Conservation (phyloP, 805 yeast genomes). For the Maudiozyma barnettii region DNA sequence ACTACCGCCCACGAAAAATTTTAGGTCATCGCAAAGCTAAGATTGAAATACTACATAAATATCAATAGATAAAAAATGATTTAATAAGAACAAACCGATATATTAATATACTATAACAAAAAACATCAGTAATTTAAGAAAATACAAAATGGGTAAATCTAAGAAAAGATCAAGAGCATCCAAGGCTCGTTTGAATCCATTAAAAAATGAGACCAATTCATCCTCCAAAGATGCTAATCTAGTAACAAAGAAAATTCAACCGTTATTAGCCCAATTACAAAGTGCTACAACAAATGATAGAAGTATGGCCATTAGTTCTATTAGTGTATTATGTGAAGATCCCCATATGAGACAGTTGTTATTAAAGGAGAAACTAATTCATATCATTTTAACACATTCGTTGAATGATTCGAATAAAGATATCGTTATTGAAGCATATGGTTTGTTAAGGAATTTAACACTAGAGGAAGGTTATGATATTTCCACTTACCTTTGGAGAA, state of each 20-base stretch:
- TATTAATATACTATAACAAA: too few species aligned
- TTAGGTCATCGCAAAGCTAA: slow-evolving; percentile 12
- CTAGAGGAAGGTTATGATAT: slow-evolving; percentile 85
- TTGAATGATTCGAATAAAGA: slow-evolving; percentile 64
- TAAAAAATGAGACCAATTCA: slow-evolving; percentile 24
- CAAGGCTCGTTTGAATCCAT: slow-evolving; percentile 31
- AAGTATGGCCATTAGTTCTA: slow-evolving; percentile 65
- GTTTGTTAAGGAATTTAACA: slow-evolving; percentile 68
- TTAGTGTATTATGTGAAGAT: slow-evolving; percentile 65
- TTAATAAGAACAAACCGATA: background rate
- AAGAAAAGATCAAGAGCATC: slow-evolving; percentile 56
- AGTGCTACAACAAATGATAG: slow-evolving; percentile 62
- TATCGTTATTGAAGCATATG: slow-evolving; percentile 70
- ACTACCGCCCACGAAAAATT: slow-evolving; percentile 1
- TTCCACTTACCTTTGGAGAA: slow-evolving; percentile 66
- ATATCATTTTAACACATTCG: slow-evolving; percentile 51
- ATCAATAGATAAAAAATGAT: background rate
- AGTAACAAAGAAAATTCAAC: slow-evolving; percentile 50
- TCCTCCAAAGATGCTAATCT: slow-evolving; percentile 37
- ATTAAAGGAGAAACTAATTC: slow-evolving; percentile 63
- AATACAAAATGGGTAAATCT: slow-evolving; percentile 54
- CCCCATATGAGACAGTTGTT: slow-evolving; percentile 49
- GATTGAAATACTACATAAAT: slow-evolving; percentile 2
- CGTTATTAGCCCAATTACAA: slow-evolving; percentile 55
- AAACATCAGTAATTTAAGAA: background rate